These are phyloP conservation scores for Pulveroboletus frians DNA, from an alignment of 768 basidiomycete species.

Conservation along the genomic window DNA sequence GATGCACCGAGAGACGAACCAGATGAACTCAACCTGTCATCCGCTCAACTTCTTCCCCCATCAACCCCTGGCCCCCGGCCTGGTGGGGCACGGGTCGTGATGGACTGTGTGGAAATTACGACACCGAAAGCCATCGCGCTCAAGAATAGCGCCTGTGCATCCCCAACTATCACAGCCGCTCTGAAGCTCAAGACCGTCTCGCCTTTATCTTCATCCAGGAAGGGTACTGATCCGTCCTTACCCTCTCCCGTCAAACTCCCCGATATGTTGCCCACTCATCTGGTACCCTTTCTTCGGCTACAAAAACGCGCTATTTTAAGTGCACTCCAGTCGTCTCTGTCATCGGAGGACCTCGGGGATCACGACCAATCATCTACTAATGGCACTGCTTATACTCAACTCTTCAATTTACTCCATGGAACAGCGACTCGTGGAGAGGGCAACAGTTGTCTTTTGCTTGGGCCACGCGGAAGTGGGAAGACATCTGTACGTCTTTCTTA, in stretches of 20 bases:
- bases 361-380: conserved; percentile 43
- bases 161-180: conserved; percentile 5
- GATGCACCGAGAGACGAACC: conserved; percentile 12
- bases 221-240: conserved; percentile 1
- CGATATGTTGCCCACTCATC: conserved; percentile 34
- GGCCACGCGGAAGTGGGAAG: conserved; percentile 85
- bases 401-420: conserved; percentile 63
- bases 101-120: conserved; percentile 30
- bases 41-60: conserved; percentile 10
- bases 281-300: conserved; percentile 42
- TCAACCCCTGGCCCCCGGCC: conserved; percentile 21
- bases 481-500: conserved; percentile 46
- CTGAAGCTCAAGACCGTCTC: neutral
- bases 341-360: conserved; percentile 25
- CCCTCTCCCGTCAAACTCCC: conserved; percentile 23
- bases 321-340: conserved; percentile 35
- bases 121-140: conserved; percentile 20
- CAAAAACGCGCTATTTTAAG: conserved; percentile 57
- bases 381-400: conserved; percentile 46
- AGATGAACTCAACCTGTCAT: conserved; percentile 29
- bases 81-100: conserved; percentile 19
- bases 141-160: conserved; percentile 5
- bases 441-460: conserved; percentile 86
- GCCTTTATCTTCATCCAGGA: conserved; percentile 12
- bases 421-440: conserved; percentile 81